These are phyloP conservation scores for Dipteronia dyeriana DNA, from an alignment of 345 rosid genomes.

Conservation along the genomic window DNA sequence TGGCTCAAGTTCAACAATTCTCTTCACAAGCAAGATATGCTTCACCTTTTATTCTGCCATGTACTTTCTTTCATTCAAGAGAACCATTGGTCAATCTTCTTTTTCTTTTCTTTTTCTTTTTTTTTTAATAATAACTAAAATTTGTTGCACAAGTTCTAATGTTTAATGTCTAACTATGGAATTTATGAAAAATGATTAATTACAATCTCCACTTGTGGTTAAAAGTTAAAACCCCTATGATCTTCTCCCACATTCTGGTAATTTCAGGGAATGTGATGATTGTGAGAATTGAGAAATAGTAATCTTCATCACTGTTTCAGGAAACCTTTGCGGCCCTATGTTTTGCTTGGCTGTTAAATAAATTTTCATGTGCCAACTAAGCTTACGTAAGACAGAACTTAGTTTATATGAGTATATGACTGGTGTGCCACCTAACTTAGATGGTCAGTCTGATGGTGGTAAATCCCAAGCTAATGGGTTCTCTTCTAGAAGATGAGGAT, in stretches of 20 bases:
- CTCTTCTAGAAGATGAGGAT: background rate
- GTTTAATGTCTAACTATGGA: no score
- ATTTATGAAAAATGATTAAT: background rate
- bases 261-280: background rate
- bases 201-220: background rate
- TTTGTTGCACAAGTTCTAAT: background rate
- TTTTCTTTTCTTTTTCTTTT: no score
- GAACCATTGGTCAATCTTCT: background rate
- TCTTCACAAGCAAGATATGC: background rate
- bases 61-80: slow-evolving; percentile 3
- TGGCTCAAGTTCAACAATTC: background rate
- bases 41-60: background rate
- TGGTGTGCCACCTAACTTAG: background rate
- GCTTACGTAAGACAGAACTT: background rate
- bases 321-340: background rate
- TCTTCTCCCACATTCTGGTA: background rate
- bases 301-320: background rate
- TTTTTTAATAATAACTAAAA: background rate
- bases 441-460: background rate
- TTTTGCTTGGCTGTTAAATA: background rate
- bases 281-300: background rate
- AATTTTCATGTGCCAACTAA: background rate
- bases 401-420: background rate
- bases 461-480: slow-evolving; percentile 1
- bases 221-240: background rate